These are phyloP conservation scores for Tubosaeta sp. DNA, from an alignment of 768 basidiomycete genomes.

Conservation along the genomic window DNA sequence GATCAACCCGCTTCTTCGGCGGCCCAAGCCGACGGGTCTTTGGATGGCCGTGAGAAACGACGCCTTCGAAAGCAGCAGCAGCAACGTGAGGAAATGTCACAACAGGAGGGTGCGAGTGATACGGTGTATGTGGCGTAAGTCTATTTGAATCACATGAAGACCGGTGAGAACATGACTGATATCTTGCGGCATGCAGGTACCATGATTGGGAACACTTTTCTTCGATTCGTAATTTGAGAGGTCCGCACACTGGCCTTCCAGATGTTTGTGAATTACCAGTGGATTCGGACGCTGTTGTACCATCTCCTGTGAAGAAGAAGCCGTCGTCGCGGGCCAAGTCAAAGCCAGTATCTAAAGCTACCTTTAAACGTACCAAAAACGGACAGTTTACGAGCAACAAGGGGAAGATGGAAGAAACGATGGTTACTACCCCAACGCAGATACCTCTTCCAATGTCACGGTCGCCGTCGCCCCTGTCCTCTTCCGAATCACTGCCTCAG, in stretches of 20 bases:
- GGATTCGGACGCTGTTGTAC: constrained; percentile 26
- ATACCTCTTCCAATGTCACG: constrained; percentile 38
- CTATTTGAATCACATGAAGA: constrained; percentile 7
- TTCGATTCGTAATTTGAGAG: constrained; percentile 81
- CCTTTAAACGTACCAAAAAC: constrained; percentile 18
- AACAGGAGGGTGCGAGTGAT: constrained; percentile 24
- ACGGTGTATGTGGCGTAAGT: constrained; percentile 86
- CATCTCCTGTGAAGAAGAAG: constrained; percentile 35
- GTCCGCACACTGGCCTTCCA: constrained; percentile 78
- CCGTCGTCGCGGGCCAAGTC: constrained; percentile 29
- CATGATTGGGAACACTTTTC: constrained; percentile 96
- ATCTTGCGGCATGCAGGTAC: constrained; percentile 46
- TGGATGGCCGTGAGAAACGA: constrained; percentile 43
- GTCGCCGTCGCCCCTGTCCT: constrained; percentile 34
- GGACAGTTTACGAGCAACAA: constrained; percentile 20
- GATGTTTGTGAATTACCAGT: constrained; percentile 49
- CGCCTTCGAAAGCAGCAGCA: constrained; percentile 39
- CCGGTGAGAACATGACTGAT: constrained; percentile 9
- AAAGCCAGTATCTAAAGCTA: constrained; percentile 19
- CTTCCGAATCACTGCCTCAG: constrained; percentile 18
- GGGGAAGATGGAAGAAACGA: constrained; percentile 20
- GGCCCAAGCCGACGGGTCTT: constrained; percentile 21
- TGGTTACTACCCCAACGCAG: constrained; percentile 25
- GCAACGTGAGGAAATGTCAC: constrained; percentile 19
- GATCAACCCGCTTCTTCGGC: constrained; percentile 24